Conservation (phyloP, 768 basidiomycete species). For the Gyrodon lividus region DNA sequence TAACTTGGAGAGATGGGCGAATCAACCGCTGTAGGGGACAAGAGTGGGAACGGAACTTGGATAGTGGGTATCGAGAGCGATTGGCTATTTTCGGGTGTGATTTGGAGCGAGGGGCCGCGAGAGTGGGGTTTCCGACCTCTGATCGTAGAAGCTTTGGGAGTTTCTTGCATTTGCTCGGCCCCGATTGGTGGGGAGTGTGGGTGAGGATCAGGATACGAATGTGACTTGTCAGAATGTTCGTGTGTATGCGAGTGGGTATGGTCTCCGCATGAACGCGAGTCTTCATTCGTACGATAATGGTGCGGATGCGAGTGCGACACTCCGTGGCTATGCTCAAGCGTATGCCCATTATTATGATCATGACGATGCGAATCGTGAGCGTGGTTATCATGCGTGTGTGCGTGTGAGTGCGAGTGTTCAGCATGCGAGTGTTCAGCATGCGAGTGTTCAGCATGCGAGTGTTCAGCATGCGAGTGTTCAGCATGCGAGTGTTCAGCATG, state of each 20-base stretch:
- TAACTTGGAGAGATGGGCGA: conserved; percentile 71
- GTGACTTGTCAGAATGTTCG: conserved; percentile 26
- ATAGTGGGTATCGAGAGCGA: conserved; percentile 17
- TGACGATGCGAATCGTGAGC: conserved; percentile 24
- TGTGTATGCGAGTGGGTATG: conserved; percentile 26
- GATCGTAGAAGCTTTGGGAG: conserved; percentile 15
- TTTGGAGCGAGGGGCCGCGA: conserved; percentile 41
- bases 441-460: conserved; percentile 24
- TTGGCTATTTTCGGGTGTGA: conserved; percentile 27
- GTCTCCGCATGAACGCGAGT: conserved; percentile 18
- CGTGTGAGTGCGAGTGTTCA: conserved; percentile 32
- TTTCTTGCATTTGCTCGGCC: conserved; percentile 7
- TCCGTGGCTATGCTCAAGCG: conserved; percentile 20
- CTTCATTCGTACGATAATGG: conserved; percentile 22
- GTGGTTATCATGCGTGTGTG: conserved; percentile 26
- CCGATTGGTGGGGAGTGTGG: conserved; percentile 11
- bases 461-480: conserved; percentile 39
- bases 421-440: conserved; percentile 7
- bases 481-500: conserved; percentile 24
- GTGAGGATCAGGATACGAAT: conserved; percentile 10
- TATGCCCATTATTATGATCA: conserved; percentile 20
- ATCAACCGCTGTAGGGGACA: conserved; percentile 23
- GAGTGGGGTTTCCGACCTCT: conserved; percentile 38
- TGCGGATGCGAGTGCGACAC: conserved; percentile 27
- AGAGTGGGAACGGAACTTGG: conserved; percentile 26